Evolutionary conservation across 2,329 filamentous ascomycete genomes (phyloP).

Genomic region (Tetracladium maxilliforme): DNA sequence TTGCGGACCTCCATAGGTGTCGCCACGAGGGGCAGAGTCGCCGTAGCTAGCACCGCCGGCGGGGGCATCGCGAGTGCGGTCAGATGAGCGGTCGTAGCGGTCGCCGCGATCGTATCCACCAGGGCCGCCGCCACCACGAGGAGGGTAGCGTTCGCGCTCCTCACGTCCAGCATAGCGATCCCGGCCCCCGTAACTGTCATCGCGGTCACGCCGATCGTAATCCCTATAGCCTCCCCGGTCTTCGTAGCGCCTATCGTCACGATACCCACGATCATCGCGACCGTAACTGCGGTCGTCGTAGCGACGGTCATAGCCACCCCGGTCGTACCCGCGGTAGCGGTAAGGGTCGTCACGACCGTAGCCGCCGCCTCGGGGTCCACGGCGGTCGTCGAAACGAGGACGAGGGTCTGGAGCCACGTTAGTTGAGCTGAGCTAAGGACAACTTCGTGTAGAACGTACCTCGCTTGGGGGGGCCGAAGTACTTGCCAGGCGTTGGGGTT

Average conservation of each 20-base stretch:
- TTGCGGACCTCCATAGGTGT: conserved; percentile 26
- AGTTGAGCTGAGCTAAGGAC: conserved; percentile 16
- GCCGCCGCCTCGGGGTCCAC: conserved; percentile 23
- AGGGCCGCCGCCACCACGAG: conserved; percentile 16
- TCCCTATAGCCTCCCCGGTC: conserved; percentile 14
- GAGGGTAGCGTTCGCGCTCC: conserved; percentile 24
- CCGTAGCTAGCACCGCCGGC: conserved; percentile 23
- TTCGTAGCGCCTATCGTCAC: conserved; percentile 18
- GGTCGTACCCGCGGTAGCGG: conserved; percentile 32
- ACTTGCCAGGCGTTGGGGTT: conserved; percentile 95
- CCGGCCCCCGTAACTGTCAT: conserved; percentile 15
- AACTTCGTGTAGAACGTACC: conserved; percentile 47
- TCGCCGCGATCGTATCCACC: conserved; percentile 29
- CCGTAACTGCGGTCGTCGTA: conserved; percentile 22
- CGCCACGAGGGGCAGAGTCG: conserved; percentile 24
- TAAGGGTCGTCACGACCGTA: conserved; percentile 40
- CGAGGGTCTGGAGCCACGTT: conserved; percentile 35
- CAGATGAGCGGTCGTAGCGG: conserved; percentile 24
- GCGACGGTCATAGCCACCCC: conserved; percentile 26
- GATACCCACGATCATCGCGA: conserved; percentile 19
- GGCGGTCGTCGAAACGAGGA: conserved; percentile 47
- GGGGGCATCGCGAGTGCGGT: conserved; percentile 18
- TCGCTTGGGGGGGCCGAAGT: conserved; percentile 96
- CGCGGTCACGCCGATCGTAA: conserved; percentile 9
- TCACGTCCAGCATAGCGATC: conserved; percentile 30